Evolutionary conservation across 2,329 filamentous ascomycete species (phyloP), one percentile per base, ranked within the genome.

Genomic region (Dothideomycetidae sp.): DNA sequence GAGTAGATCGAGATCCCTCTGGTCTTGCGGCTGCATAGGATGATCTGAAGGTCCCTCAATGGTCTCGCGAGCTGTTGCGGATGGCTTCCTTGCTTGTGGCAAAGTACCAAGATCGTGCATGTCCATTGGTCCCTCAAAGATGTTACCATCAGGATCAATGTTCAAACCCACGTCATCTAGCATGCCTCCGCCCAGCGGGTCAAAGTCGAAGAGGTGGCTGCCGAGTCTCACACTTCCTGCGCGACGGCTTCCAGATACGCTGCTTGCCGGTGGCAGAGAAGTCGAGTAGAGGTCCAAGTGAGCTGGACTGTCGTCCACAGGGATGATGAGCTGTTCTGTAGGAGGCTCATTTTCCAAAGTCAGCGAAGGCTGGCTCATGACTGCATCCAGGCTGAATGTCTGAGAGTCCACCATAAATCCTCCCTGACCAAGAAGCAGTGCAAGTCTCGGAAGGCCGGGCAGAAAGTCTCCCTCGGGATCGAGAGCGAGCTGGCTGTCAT

Each of bases 401-500:
- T 53, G 50, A 4, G 57, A 55, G 19, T 76, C 65, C 40, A 48
- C 38, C 12, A 50, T 33, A 32, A 51, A 30, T 15, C 44, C 43
- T 36, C 75, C 67, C 17, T 75, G 56, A 15, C 77, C 66, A 33
- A 79, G 17, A n/a, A 21, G 72, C 16, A 84, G 62, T 21, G 65
- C 62, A 21, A 75, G 66, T 30, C 78, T 73, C 0, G 78, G 75
- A 7, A 81, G 59, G 7, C 21, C 21, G n/a, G 21, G 21, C 21
- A 26, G 7, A n/a, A 7, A 26, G 21, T 26, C 21, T 26, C 7
- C 7, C 7, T 26, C 21, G 7, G 21, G 21, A 26, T 26, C 7
- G 21, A 26, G 21, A 26, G 21, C 21, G 52, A 96, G 94, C 29
- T 73, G 68, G 1, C 85, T 84, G 50, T 96, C 88, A 50, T 96